phyloP scores from a whole-genome alignment of 2,329 filamentous ascomycete species.

The Sporothrix globosa region DNA sequence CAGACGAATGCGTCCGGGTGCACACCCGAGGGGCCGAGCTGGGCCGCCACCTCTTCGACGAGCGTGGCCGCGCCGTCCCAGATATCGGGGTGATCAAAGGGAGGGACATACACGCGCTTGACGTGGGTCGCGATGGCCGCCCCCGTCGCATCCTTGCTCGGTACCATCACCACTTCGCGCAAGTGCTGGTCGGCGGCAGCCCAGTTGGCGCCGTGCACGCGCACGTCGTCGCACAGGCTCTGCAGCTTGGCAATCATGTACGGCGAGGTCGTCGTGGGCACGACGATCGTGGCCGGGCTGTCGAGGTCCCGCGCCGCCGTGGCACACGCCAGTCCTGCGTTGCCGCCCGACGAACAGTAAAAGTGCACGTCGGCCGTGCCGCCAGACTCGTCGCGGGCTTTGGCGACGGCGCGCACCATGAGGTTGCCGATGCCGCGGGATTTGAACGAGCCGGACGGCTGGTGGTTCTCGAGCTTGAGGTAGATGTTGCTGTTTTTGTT shows the following conservation, averaged over 20 bases:
- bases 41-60: conserved; percentile 51
- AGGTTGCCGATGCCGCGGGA: conserved; percentile 75
- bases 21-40: conserved; percentile 41
- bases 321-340: conserved; percentile 79
- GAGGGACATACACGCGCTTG: conserved; percentile 63
- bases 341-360: conserved; percentile 75
- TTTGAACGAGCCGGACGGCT: conserved; percentile 84
- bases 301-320: conserved; percentile 66
- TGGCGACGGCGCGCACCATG: conserved; percentile 56
- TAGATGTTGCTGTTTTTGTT: conserved; percentile 64
- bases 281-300: conserved; percentile 69
- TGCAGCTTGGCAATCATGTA: conserved; percentile 70
- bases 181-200: conserved; percentile 70
- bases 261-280: conserved; percentile 65
- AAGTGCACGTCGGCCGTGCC: conserved; percentile 60
- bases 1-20: conserved; percentile 66
- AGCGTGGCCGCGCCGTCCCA: conserved; percentile 66
- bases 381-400: conserved; percentile 36
- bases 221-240: conserved; percentile 66
- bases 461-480: conserved; percentile 80
- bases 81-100: conserved; percentile 67
- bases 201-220: conserved; percentile 68
- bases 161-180: conserved; percentile 55
- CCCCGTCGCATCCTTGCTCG: not conserved
- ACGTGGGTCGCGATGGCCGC: conserved; percentile 38